Evolutionary conservation across 2,329 filamentous ascomycete species (phyloP), one percentile per base, ranked within the genome.

Genomic region (Aurifilum marmelostoma): DNA sequence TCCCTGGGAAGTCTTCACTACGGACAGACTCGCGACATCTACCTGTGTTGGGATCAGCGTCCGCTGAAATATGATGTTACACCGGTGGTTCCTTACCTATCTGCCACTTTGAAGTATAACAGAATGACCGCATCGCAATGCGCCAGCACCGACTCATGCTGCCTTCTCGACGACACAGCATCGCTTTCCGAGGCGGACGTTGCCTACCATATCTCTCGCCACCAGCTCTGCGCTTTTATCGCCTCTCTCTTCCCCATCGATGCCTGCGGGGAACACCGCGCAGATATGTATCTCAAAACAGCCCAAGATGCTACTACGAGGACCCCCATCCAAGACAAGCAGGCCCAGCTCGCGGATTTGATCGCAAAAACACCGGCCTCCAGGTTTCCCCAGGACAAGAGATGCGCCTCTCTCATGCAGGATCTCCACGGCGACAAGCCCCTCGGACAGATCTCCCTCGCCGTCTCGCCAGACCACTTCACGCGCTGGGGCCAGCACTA

Each of bases 11-110:
- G 83, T 71, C 69, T 90, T 0, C 87, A 88, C 70, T 90, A 86
- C 67, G 87, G 86, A n/a, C 88, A 90, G 69, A 84, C 86, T 0
- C 82, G 87, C 3, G 86, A 89, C 67, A 77, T 90, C 32, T 84
- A 83, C 71, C 76, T 89, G 8, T 73, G 73, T 4, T 78, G 78
- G 69, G 74, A 75, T 47, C 75, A 74, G 24, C 41, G 73, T 7
- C 27, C 74, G 1, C n/a, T n/a, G n/a, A n/a, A 61, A 14, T 60
- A 74, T 0, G 63, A 63, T 1, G 7, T 71, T 0, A 52, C 67
- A 8, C 61, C 71, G 2, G 59, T 67, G 0, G 63, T 74, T 3
- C 73, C 75, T 4, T 66, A 73, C 2, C 71, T 87, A 11, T 73
- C 73, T 7, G 80, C 76, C 0, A 73, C 71, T 0, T 76, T 85